Conservation (phyloP, 1,284 basidiomycete species). For the Gymnopus androsaceus region DNA sequence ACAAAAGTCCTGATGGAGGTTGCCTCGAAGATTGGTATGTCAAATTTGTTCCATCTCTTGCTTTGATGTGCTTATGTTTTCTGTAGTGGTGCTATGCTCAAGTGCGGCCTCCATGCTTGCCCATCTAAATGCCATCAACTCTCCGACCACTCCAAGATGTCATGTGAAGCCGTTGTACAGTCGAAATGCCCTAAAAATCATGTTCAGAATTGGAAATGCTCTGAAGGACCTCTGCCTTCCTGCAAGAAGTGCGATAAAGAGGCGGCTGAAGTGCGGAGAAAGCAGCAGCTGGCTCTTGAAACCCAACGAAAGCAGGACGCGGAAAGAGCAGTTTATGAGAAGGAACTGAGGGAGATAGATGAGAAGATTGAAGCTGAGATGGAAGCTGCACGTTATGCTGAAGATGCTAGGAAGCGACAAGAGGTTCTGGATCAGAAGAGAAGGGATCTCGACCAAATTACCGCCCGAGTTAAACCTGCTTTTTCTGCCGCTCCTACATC, state of each 20-base stretch:
- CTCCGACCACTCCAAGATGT: conserved; percentile 37
- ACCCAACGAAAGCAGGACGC: conserved; percentile 36
- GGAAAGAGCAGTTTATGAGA: conserved; percentile 32
- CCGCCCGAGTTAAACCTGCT: neutral
- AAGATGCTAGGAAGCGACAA: conserved; percentile 29
- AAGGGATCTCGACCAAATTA: conserved; percentile 32
- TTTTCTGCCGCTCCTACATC: neutral
- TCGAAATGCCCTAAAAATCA: conserved; percentile 29
- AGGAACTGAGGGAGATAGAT: conserved; percentile 34
- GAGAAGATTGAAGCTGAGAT: conserved; percentile 31
- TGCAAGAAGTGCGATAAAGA: conserved; percentile 38
- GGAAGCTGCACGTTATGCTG: conserved; percentile 25
- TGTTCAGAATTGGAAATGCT: conserved; percentile 31
- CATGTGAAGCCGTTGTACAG: conserved; percentile 22
- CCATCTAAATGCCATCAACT: conserved; percentile 58
- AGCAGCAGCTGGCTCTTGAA: conserved; percentile 29
- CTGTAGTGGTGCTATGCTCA: conserved; percentile 44
- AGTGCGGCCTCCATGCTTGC: conserved; percentile 52
- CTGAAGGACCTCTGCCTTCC: conserved; percentile 22
- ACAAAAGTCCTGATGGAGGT: conserved; percentile 59
- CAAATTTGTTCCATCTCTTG: neutral
- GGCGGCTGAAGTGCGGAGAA: conserved; percentile 30
- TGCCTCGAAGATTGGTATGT: conserved; percentile 42
- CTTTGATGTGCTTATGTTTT: conserved; percentile 1
- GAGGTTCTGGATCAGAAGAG: conserved; percentile 33